Evolutionary conservation across 1,139 yeast genomes (phyloP).

Genomic region (Yamadazyma siamensis): DNA sequence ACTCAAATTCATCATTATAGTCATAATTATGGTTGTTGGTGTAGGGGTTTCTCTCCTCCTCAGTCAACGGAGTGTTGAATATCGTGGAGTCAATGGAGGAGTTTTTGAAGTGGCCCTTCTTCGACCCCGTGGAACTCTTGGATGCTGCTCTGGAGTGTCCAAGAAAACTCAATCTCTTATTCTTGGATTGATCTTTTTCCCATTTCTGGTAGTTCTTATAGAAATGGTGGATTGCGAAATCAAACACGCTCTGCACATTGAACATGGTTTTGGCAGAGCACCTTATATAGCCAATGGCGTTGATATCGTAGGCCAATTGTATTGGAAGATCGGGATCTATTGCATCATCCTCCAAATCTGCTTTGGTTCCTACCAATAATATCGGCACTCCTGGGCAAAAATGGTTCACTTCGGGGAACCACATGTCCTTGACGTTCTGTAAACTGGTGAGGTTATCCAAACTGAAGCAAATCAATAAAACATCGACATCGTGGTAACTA

Average conservation of each 20-base stretch:
- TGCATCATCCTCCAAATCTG: constrained; percentile 46
- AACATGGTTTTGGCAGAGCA: constrained; percentile 73
- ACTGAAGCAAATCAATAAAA: constrained; percentile 73
- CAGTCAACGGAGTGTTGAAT: constrained; percentile 38
- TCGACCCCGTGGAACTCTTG: constrained; percentile 16
- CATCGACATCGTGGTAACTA: constrained; percentile 78
- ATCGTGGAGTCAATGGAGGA: constrained; percentile 35
- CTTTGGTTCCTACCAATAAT: constrained; percentile 73
- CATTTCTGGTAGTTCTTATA: constrained; percentile 32
- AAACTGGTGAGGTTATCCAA: constrained; percentile 62
- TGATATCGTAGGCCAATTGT: constrained; percentile 59
- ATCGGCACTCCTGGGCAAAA: constrained; percentile 81
- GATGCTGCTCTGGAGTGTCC: constrained; percentile 28
- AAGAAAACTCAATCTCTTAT: constrained; percentile 28
- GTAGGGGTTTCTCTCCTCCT: constrained; percentile 33
- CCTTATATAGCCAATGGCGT: constrained; percentile 75
- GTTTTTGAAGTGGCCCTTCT: constrained; percentile 34
- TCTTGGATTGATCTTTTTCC: constrained; percentile 34
- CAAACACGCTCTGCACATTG: constrained; percentile 67
- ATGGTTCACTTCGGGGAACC: constrained; percentile 85
- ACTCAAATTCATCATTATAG: constrained; percentile 42
- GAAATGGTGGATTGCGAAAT: constrained; percentile 44
- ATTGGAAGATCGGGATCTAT: constrained; percentile 51
- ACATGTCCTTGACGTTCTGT: constrained; percentile 70
- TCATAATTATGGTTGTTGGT: constrained; percentile 22